Evolutionary conservation across 192 early-diverging fungal species (phyloP).

Genomic region (Podila verticillata): DNA sequence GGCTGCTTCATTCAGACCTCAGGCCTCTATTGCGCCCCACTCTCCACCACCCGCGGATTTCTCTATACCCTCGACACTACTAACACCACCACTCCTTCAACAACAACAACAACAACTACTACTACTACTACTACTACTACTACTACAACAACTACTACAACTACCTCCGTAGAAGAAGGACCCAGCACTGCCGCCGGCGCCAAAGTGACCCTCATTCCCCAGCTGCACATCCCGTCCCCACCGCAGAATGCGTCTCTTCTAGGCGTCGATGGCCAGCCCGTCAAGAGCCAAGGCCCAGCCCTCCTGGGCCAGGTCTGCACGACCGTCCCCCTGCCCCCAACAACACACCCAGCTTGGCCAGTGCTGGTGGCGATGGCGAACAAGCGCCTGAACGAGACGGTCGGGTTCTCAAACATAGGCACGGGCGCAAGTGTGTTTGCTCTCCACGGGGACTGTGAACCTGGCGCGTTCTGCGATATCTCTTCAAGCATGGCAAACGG

Average conservation of each 20-base stretch:
- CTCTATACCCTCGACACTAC: constrained; percentile 24
- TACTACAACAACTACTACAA: no score
- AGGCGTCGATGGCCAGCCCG: constrained; percentile 17
- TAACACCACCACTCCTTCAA: neutral
- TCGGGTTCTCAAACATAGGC: constrained; percentile 11
- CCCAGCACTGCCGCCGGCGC: neutral
- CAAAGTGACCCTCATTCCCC: constrained; percentile 13
- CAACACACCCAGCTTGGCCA: constrained; percentile 1
- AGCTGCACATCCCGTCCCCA: constrained; percentile 2
- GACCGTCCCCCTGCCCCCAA: constrained; percentile 1
- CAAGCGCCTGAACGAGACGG: constrained; percentile 9
- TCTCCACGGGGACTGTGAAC: constrained; percentile 22
- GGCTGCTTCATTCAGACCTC: constrained; percentile 36
- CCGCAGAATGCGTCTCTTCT: neutral
- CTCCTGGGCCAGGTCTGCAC: constrained; percentile 20
- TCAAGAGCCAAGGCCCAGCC: constrained; percentile 3
- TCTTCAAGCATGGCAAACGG: neutral
- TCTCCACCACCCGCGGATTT: constrained; percentile 40
- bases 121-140: no score
- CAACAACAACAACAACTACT: no score
- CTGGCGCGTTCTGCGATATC: constrained; percentile 22
- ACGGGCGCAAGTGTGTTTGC: constrained; percentile 16
- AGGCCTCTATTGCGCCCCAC: constrained; percentile 30
- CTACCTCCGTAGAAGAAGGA: neutral
- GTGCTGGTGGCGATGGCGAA: constrained; percentile 20